Base-by-base conservation (phyloP, 106 monocot species). In the Narthecium ossifragum region DNA sequence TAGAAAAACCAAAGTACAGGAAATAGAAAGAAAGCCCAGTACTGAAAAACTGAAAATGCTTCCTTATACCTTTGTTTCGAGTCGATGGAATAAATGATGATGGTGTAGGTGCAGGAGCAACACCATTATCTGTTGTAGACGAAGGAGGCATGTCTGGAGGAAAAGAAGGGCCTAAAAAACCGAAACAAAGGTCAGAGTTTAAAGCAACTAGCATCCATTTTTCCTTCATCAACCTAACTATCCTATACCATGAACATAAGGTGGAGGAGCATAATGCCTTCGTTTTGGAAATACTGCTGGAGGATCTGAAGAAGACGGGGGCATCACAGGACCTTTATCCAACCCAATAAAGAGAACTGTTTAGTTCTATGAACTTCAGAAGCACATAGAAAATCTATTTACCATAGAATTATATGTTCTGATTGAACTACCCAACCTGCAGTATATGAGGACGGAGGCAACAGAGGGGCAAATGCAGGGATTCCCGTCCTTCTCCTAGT, bases 361-460 rank as follows among this genome's bases (percentile, higher is more conserved):
- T 37, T 57, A 5, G 6, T 12, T 58, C 17, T 32, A n/a, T n/a
- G 34, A 32, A 38, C 6, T 23, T 23, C 39, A 21, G 22, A 29
- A 38, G 58, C 23, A 33, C 36, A 37, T 39, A 38, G n/a, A n/a
- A n/a, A n/a, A n/a, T n/a, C n/a, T n/a, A 23, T 34, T 53, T 12
- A 53, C 12, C 5, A 27, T 2, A 53, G 12, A 0, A 28, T 29
- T 12, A 27, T 53, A 12, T 26, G n/a, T 25, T 24, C 39, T 20
- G 8, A 18, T 18, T 37, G 34, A 14, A 53, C 15, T 15, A 48
- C 66, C 61, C 29, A 61, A 89, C 89, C 89, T 89, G 68, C 29
- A 70, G 51, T 5, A 25, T 53, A 40, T 60, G 74, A 39, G 64
- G 86, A 60, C 60, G 73, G 74, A 46, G 62, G n/a, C n/a, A n/a